Evolutionary conservation across 106 monocot species (phyloP).

Genomic region (Chionographis japonica): DNA sequence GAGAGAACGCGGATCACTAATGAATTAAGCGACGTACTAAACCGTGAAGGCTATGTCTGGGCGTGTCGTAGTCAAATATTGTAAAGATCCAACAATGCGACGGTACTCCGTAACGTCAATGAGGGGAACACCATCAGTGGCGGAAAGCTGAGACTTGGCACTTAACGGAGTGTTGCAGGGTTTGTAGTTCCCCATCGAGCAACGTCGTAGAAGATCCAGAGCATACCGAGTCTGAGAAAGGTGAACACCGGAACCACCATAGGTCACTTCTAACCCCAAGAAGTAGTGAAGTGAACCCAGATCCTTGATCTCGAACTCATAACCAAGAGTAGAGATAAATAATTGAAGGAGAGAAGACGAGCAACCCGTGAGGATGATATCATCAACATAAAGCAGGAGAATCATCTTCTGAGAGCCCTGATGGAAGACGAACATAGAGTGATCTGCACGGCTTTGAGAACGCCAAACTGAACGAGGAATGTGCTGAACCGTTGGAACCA

Average conservation of each 20-base stretch:
- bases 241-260: neutral
- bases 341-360: neutral
- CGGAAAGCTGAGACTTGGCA: neutral
- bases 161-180: neutral
- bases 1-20: too few relatives aligned
- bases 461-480: neutral
- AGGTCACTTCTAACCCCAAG: neutral
- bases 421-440: neutral
- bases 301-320: constrained; percentile 1
- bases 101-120: too few relatives aligned
- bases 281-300: neutral
- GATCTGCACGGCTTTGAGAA: neutral
- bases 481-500: neutral
- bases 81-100: too few relatives aligned
- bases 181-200: neutral
- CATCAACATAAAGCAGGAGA: constrained; percentile 6
- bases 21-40: too few relatives aligned
- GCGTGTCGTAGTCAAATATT: too few relatives aligned
- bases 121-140: too few relatives aligned
- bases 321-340: neutral
- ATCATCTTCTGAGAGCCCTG: neutral
- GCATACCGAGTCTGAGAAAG: neutral
- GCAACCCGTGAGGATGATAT: neutral
- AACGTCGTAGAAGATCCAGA: neutral
- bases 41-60: too few relatives aligned